A percentile compares a stretch with the other conserved stretches of the same genome.
phyloP scores from a whole-genome alignment of 495 filamentous ascomycete genomes.

The Gamarada debralockiae region DNA sequence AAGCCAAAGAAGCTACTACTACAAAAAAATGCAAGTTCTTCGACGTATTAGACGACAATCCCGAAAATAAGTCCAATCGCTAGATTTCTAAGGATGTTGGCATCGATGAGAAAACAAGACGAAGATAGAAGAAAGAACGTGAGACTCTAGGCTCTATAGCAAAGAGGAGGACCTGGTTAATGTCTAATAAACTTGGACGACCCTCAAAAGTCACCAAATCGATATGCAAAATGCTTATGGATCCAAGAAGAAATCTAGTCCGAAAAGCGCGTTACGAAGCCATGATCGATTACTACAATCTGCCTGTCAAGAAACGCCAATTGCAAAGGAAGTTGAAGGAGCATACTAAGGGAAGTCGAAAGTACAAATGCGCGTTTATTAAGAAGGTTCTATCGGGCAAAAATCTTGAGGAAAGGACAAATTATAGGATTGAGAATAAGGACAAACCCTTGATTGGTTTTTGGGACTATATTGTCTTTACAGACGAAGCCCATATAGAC shows the following conservation, averaged over 20 bases:
- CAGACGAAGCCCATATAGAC: background rate
- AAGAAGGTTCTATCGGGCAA: background rate
- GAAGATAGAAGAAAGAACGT: no score
- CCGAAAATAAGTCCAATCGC: constrained; percentile 37
- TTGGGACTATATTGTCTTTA: background rate
- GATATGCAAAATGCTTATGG: background rate
- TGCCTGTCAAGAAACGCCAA: background rate
- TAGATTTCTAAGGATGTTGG: constrained; percentile 16
- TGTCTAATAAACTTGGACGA: background rate
- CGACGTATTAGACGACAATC: constrained; percentile 38
- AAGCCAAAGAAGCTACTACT: constrained; percentile 52
- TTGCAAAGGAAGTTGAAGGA: no score
- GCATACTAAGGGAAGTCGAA: background rate
- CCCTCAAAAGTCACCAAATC: background rate
- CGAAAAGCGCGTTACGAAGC: background rate
- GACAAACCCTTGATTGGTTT: background rate
- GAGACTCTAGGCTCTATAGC: no score
- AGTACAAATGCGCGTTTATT: background rate
- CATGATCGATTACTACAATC: background rate
- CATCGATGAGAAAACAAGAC: constrained; percentile 31
- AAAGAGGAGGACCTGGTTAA: background rate
- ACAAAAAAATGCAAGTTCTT: no score
- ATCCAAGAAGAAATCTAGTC: background rate
- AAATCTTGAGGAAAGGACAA: background rate
- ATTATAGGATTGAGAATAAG: no score